These are phyloP conservation scores for Yamadazyma epiphylla DNA, from an alignment of 1,139 yeast species.

Conservation along the genomic window DNA sequence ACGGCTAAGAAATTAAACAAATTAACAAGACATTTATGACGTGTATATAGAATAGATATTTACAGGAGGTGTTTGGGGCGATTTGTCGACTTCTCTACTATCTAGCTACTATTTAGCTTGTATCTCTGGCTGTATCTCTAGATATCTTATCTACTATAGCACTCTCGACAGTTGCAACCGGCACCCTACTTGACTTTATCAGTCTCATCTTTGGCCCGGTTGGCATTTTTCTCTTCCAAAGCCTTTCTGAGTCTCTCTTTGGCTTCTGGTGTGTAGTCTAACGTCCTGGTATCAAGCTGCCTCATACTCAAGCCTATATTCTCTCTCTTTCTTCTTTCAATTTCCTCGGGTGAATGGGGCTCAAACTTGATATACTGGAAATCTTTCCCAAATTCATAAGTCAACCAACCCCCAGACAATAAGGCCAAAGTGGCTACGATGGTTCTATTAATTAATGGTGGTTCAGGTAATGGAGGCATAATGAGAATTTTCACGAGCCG, in stretches of 20 bases:
- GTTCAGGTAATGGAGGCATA: slow-evolving; percentile 20
- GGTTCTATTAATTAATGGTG: slow-evolving; percentile 31
- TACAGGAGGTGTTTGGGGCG: too few relatives aligned
- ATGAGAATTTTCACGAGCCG: not conserved
- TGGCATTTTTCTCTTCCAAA: slow-evolving; percentile 18
- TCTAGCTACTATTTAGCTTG: too few relatives aligned
- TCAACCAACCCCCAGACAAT: slow-evolving; percentile 28
- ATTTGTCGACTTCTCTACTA: too few relatives aligned
- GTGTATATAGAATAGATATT: not conserved
- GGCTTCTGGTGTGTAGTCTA: slow-evolving; percentile 45
- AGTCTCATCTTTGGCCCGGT: slow-evolving; percentile 7
- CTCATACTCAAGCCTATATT: slow-evolving; percentile 27
- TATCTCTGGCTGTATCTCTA: too few relatives aligned
- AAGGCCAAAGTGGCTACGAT: slow-evolving; percentile 38
- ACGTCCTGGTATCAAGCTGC: slow-evolving; percentile 32
- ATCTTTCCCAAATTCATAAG: slow-evolving; percentile 35
- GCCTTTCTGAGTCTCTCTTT: slow-evolving; percentile 26
- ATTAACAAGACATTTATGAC: slow-evolving; percentile 48
- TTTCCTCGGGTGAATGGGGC: slow-evolving; percentile 39
- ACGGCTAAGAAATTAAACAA: slow-evolving; percentile 87
- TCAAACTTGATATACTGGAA: slow-evolving; percentile 37
- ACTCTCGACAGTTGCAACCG: too few relatives aligned
- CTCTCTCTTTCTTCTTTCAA: slow-evolving; percentile 35
- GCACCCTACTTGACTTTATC: too few relatives aligned
- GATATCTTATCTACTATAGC: too few relatives aligned